Evolutionary conservation across 2,329 filamentous ascomycete species (phyloP).

Genomic region (Phoma sp.): DNA sequence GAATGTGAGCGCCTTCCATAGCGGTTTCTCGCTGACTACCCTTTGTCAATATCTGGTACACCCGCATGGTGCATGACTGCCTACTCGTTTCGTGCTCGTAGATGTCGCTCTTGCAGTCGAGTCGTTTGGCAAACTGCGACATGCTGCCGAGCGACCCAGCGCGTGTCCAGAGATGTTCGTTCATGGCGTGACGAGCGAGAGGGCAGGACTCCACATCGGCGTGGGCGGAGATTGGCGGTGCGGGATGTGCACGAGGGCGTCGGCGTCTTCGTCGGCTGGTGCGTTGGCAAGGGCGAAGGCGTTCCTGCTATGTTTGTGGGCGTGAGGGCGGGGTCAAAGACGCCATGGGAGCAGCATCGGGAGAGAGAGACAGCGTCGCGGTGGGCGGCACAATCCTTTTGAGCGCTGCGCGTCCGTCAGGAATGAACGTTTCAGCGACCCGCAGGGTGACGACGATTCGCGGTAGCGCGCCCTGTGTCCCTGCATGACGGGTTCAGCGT

Average conservation of each 20-base stretch:
- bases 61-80: constrained; percentile 30
- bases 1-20: constrained; percentile 63
- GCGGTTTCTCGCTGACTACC: constrained; percentile 52
- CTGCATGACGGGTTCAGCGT: constrained; percentile 15
- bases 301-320: constrained; percentile 8
- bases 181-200: constrained; percentile 8
- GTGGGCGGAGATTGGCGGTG: constrained; percentile 13
- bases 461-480: constrained; percentile 13
- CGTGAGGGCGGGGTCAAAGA: background rate
- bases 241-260: constrained; percentile 2
- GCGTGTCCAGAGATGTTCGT: constrained; percentile 8
- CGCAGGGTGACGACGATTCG: constrained; percentile 18
- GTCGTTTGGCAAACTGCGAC: constrained; percentile 4
- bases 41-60: constrained; percentile 6
- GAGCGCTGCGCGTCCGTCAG: constrained; percentile 14
- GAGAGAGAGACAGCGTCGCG: background rate
- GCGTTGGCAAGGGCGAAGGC: background rate
- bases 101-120: constrained; percentile 22
- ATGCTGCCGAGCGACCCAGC: background rate
- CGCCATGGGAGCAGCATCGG: constrained; percentile 13
- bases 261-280: background rate
- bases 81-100: constrained; percentile 40
- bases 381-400: constrained; percentile 13
- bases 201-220: constrained; percentile 5
- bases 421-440: constrained; percentile 20